Evolutionary conservation across 441 rosid species (phyloP).

Genomic region (Gossypium schwendimanii): DNA sequence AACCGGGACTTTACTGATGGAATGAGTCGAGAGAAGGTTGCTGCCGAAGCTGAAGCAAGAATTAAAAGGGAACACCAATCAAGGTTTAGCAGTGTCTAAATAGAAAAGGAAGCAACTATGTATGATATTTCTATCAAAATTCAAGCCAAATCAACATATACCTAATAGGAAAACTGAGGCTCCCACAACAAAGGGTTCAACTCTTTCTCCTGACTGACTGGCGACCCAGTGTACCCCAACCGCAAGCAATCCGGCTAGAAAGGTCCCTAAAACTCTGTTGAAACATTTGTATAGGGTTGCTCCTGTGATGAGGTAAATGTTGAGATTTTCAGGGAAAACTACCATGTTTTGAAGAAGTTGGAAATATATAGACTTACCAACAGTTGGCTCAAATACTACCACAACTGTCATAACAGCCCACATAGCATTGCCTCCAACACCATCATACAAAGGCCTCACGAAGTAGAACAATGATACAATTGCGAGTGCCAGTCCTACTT

Average conservation of each 20-base stretch:
- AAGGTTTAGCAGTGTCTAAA: neutral
- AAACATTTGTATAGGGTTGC: slow-evolving; percentile 50
- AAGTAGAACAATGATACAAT: slow-evolving; percentile 36
- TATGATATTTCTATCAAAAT: neutral
- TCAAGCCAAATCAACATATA: slow-evolving; percentile 7
- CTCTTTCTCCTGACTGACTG: slow-evolving; percentile 29
- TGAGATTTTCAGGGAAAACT: neutral
- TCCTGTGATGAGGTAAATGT: slow-evolving; percentile 27
- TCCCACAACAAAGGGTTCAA: slow-evolving; percentile 40
- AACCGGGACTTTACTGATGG: slow-evolving; percentile 50
- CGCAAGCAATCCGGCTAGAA: slow-evolving; percentile 53
- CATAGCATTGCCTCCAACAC: slow-evolving; percentile 38
- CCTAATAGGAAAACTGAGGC: slow-evolving; percentile 53
- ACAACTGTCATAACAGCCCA: slow-evolving; percentile 47
- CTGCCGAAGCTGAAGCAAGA: slow-evolving; percentile 42
- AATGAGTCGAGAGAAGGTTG: slow-evolving; percentile 55
- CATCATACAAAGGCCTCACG: slow-evolving; percentile 35
- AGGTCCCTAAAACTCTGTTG: slow-evolving; percentile 54
- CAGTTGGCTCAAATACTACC: slow-evolving; percentile 32
- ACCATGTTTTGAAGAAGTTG: neutral
- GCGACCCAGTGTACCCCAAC: slow-evolving; percentile 55
- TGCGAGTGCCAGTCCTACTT: slow-evolving; percentile 37
- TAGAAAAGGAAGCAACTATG: neutral
- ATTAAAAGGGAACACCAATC: neutral
- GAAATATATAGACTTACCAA: slow-evolving; percentile 24